phyloP scores from a whole-genome alignment of 306 rosid species.

The barrel medic (Medicago truncatula) region DNA sequence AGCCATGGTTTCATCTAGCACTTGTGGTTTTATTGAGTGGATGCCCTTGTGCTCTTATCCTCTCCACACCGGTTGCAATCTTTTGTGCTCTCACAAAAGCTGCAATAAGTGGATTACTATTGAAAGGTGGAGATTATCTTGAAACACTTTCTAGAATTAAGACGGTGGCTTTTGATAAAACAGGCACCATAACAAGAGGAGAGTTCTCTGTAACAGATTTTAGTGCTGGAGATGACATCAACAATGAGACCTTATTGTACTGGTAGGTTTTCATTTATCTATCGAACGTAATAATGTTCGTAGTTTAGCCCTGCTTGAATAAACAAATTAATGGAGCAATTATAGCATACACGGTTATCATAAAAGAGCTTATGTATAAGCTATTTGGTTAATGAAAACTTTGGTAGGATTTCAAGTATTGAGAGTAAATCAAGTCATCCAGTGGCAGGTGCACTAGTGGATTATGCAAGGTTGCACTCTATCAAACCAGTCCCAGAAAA shows the following conservation, averaged over 20 bases:
- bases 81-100: constrained; percentile 89
- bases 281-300: too few species aligned
- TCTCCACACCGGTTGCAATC: constrained; percentile 88
- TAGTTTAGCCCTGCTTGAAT: too few species aligned
- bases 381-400: constrained; percentile 14
- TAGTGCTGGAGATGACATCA: constrained; percentile 52
- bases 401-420: constrained; percentile 79
- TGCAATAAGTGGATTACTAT: constrained; percentile 73
- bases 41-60: constrained; percentile 94
- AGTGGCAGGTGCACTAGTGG: constrained; percentile 81
- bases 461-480: constrained; percentile 62
- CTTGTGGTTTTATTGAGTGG: constrained; percentile 88
- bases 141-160: constrained; percentile 75
- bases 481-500: constrained; percentile 71
- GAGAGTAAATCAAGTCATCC: constrained; percentile 98
- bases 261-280: constrained; percentile 50
- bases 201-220: constrained; percentile 72
- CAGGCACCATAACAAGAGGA: constrained; percentile 88
- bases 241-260: constrained; percentile 63
- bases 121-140: constrained; percentile 90
- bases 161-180: constrained; percentile 82
- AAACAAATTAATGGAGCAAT: too few species aligned
- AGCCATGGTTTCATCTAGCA: constrained; percentile 75
- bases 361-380: too few species aligned
- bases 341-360: too few species aligned